Base-by-base conservation (phyloP, 768 basidiomycete genomes). In the Pleurotus eryngii region DNA sequence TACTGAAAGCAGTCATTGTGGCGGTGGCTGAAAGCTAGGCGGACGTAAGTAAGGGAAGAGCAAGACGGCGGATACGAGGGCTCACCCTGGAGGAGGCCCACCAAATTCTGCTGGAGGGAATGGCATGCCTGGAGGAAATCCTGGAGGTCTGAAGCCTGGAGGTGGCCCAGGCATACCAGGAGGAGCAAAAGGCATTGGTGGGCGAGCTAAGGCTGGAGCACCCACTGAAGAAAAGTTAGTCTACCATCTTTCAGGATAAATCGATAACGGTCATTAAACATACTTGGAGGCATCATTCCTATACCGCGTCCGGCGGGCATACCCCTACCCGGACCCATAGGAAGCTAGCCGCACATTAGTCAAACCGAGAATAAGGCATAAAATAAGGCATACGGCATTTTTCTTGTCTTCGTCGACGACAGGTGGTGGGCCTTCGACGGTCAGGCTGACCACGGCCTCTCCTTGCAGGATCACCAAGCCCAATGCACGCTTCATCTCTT, bases 401-500 rank as follows among this genome's bases (percentile, higher is more conserved):
- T 90, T 89, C 76, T 90, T 91, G 69, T 95, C 93, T 24, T 95
- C 95, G 57, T 92, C 90, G 18, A 87, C 86, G 20, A 89, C 82
- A 8, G 96, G 95, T 35, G 96, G 96, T 3, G 95, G 95, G 9
- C 95, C 96, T 72, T 97, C 96, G 15, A 98, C 95, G 56, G 84
- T 89, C 64, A 98, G 79, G 66, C 92, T 95, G 66, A 99, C 96
- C 40, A 98, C 92, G 0, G 93, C 91, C 74, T 98, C 97, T 59
- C 97, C 97, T 59, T 97, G 84, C 66, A 98, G 74, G 68, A 99
- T 98, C 57, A 98, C 95, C 27, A 99, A 81, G n/a, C 97, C 97
- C 18, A 99, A 82, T 0, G 92, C 85, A 57, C 97, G 87, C 74
- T 98, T 99, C 81, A 97, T 88, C 77, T 98, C 95, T 72, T 96